phyloP scores from a whole-genome alignment of 2,329 filamentous ascomycete species.

The Pseudocercospora fuligena region DNA sequence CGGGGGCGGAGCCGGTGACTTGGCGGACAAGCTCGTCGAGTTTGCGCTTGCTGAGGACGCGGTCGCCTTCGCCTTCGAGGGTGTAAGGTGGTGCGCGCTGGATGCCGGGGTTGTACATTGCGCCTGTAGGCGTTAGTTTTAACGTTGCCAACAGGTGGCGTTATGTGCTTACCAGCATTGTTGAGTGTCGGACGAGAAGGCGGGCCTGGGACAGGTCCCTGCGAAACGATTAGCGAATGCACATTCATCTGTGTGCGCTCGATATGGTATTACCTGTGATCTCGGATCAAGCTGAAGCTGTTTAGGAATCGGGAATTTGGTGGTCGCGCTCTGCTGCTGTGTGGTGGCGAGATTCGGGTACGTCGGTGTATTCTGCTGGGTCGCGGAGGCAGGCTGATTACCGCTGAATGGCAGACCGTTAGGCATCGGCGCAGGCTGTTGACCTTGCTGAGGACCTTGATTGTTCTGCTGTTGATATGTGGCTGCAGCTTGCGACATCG shows the following conservation, averaged over 20 bases:
- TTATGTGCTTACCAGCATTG: neutral
- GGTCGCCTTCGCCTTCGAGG: slow-evolving; percentile 88
- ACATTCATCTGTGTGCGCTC: neutral
- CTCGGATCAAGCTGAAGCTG: slow-evolving; percentile 73
- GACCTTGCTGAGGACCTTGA: slow-evolving; percentile 25
- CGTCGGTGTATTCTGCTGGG: slow-evolving; percentile 32
- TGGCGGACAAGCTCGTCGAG: slow-evolving; percentile 93
- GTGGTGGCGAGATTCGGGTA: slow-evolving; percentile 34
- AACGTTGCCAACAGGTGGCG: neutral
- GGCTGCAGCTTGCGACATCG: slow-evolving; percentile 46
- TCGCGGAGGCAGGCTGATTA: slow-evolving; percentile 26
- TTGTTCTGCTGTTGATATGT: slow-evolving; percentile 25
- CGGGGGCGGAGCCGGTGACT: slow-evolving; percentile 80
- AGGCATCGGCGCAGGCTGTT: slow-evolving; percentile 29
- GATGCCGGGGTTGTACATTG: slow-evolving; percentile 86
- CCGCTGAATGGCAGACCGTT: slow-evolving; percentile 33
- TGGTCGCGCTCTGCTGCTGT: slow-evolving; percentile 48
- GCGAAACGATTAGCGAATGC: neutral
- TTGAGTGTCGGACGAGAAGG: slow-evolving; percentile 71
- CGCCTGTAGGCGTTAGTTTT: slow-evolving; percentile 74
- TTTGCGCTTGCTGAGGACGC: slow-evolving; percentile 96
- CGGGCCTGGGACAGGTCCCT: slow-evolving; percentile 72
- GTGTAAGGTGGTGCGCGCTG: slow-evolving; percentile 80
- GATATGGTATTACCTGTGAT: slow-evolving; percentile 53
- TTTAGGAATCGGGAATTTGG: slow-evolving; percentile 83